phyloP scores from a whole-genome alignment of 805 yeast genomes.

The Kluyveromyces dobzhanskii region DNA sequence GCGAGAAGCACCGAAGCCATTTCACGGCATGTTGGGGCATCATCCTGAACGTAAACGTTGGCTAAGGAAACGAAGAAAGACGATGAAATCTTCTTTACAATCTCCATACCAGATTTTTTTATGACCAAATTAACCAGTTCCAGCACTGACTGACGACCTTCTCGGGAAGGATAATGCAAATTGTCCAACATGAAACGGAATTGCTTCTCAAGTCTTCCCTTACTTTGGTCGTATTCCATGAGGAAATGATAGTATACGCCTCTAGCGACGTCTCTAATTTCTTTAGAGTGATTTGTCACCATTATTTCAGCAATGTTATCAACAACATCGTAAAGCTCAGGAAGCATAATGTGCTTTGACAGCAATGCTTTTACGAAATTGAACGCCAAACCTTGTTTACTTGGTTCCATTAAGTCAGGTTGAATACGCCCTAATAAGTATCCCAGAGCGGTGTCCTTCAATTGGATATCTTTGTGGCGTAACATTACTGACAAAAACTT shows the following conservation, averaged over 20 bases:
- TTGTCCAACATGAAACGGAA: constrained; percentile 75
- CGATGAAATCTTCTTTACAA: constrained; percentile 52
- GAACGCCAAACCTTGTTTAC: constrained; percentile 80
- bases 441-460: constrained; percentile 65
- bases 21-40: constrained; percentile 70
- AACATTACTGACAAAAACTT: constrained; percentile 65
- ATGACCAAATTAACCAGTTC: constrained; percentile 71
- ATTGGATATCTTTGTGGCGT: constrained; percentile 56
- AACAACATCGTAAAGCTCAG: constrained; percentile 87
- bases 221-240: constrained; percentile 92
- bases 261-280: constrained; percentile 78
- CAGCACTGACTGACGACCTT: constrained; percentile 85
- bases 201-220: constrained; percentile 74
- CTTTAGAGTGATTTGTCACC: constrained; percentile 81
- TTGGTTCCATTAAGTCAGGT: constrained; percentile 88
- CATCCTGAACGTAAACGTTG: constrained; percentile 70
- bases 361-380: constrained; percentile 75
- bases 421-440: constrained; percentile 62
- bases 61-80: constrained; percentile 81
- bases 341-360: constrained; percentile 60
- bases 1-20: constrained; percentile 62
- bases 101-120: constrained; percentile 51
- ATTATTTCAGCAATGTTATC: constrained; percentile 71
- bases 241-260: constrained; percentile 75
- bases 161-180: constrained; percentile 72